Conservation (phyloP, 1,284 basidiomycete species). For the Neolentinus lepideus region DNA sequence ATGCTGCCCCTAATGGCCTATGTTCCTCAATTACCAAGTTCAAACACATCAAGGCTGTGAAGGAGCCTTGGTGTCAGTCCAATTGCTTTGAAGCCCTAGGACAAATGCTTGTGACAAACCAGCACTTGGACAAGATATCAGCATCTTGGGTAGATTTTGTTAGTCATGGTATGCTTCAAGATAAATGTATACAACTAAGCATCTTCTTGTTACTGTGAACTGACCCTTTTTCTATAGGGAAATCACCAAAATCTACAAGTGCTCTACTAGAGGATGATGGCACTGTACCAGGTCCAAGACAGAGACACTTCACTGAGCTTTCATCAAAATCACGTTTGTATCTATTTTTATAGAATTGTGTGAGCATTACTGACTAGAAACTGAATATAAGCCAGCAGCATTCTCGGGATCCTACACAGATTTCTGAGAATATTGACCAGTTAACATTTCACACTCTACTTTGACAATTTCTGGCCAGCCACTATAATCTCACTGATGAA, state of each 20-base stretch:
- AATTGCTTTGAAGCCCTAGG: constrained; percentile 1
- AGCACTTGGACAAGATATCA: constrained; percentile 3
- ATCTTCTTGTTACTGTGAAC: not conserved
- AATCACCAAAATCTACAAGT: not conserved
- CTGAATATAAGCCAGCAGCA: not conserved
- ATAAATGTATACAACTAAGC: not conserved
- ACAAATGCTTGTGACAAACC: constrained; percentile 6
- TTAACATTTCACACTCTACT: constrained; percentile 8
- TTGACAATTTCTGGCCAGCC: constrained; percentile 3
- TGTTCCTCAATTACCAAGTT: not conserved
- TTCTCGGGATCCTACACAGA: too few relatives aligned
- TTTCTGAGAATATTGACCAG: not conserved
- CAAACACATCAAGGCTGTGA: constrained; percentile 8
- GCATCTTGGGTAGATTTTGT: not conserved
- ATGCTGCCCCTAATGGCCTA: not conserved
- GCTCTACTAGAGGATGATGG: not conserved
- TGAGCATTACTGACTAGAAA: too few relatives aligned
- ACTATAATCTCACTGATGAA: not conserved
- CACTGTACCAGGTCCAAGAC: too few relatives aligned
- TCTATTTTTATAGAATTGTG: too few relatives aligned
- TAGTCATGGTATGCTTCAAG: not conserved
- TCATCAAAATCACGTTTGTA: too few relatives aligned
- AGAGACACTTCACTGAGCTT: too few relatives aligned
- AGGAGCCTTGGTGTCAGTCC: constrained; percentile 6
- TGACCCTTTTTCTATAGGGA: not conserved